Base-by-base conservation (phyloP, 495 filamentous ascomycete genomes). In the Penicillium silybi region DNA sequence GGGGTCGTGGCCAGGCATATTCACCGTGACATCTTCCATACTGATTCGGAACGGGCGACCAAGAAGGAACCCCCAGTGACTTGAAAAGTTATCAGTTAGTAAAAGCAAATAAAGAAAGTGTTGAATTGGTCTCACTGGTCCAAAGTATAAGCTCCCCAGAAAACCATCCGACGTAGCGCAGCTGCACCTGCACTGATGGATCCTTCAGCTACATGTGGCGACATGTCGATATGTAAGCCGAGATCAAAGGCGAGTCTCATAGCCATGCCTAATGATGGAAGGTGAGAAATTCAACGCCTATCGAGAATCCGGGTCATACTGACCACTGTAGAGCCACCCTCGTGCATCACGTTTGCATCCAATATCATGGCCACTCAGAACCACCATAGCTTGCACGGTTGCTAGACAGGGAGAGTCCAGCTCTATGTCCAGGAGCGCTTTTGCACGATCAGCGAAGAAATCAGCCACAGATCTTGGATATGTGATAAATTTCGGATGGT, bases 241-340 rank as follows among this genome's bases (percentile, higher is more conserved):
- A 74, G 63, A 50, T 72, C 66, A 18, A 66, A 58, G 8, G 65
- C 51, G 3, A 74, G 58, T 39, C 71, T 59, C 59, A 71, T 66
- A 0, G 69, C 63, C 71, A 74, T 74, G 37, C 70, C 70, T 67
- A 27, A n/a, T n/a, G n/a, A n/a, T n/a, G n/a, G n/a, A n/a, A n/a
- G n/a, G n/a, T n/a, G n/a, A n/a, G n/a, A n/a, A n/a, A n/a, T n/a
- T n/a, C n/a, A n/a, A n/a, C n/a, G n/a, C n/a, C n/a, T n/a, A n/a
- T n/a, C n/a, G n/a, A n/a, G n/a, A n/a, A n/a, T n/a, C n/a, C n/a
- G n/a, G n/a, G n/a, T n/a, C n/a, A n/a, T n/a, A n/a, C n/a, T n/a
- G n/a, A 67, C 70, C 70, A 39, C 63, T 66, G 39, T 74, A 72
- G 6, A 74, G 53, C 70, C 67, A 72, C 2, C 71, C 71, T 15